Evolutionary conservation across 1,284 basidiomycete genomes (phyloP), one percentile per base, ranked within the genome.

Genomic region (Trametes polyzona): DNA sequence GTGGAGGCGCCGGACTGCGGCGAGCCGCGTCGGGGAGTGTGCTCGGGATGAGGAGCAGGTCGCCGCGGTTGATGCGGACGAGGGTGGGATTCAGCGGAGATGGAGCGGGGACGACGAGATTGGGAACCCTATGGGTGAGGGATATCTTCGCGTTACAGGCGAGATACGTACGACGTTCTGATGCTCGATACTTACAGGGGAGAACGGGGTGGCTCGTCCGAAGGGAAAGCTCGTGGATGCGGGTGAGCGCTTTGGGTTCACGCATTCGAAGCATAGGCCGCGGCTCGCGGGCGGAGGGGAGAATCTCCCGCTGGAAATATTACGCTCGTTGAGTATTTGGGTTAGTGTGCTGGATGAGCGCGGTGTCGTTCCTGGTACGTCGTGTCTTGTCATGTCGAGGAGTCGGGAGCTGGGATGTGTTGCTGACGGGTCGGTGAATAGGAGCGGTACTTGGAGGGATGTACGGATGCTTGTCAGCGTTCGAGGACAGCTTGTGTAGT

Each of bases 281-380:
- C 61, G 67, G 2, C 64, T 78, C 19, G 75, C 75, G 9, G 74
- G 76, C 0, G 73, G 73, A 9, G 77, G 76, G 1, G 70, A 76
- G 58, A 80, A 80, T 63, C 48, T 78, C 4, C 84, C 85, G 10
- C 67, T 86, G 19, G 81, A 83, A 56, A 76, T 87, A 46, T 43
- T 86, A 50, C 68, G 80, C 14, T 77, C 76, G 59, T 62, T 88
- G 47, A 84, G 82, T 62, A 78, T 83, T 52, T 87, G 85, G 84
- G 68, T 79, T 49, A 80, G 77, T 54, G 76, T 80, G 16, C 69
- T 87, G 39, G 85, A 87, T 58, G 80, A 80, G 60, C 74, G 85
- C 47, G 77, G 75, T 5, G 80, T 77, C 17, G 80, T 83, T 23
- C 78, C 82, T 29, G 81, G 81, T 80, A 57, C 21, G 23, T 30